Evolutionary conservation across 73 alveolate species (phyloP).

Genomic region (Paraurostyla sp.): DNA sequence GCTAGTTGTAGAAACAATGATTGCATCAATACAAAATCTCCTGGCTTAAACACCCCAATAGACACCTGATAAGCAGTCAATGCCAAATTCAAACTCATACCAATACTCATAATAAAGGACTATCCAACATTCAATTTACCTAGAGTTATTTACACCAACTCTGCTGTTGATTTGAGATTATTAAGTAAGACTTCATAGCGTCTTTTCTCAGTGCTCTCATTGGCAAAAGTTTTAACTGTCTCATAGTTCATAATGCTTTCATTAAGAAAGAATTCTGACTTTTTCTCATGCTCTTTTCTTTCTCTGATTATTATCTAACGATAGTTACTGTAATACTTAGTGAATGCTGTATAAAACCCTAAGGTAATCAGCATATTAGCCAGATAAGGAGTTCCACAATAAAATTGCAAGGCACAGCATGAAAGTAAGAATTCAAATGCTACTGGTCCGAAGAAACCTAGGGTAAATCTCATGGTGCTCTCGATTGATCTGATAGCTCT

Average conservation of each 20-base stretch:
- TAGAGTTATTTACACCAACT: conserved; percentile 71
- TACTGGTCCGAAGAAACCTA: conserved; percentile 70
- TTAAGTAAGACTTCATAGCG: conserved; percentile 69
- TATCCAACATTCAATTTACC: conserved; percentile 79
- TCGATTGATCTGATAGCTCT: conserved; percentile 77
- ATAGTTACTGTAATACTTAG: conserved; percentile 62
- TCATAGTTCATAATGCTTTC: conserved; percentile 84
- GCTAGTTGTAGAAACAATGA: conserved; percentile 82
- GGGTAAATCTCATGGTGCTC: conserved; percentile 59
- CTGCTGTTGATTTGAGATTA: conserved; percentile 57
- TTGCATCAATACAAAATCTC: conserved; percentile 88
- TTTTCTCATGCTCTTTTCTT: conserved; percentile 74
- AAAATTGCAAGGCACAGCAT: conserved; percentile 68
- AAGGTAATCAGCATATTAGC: conserved; percentile 69
- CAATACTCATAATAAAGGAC: conserved; percentile 72
- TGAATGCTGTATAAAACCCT: conserved; percentile 65
- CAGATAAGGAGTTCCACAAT: conserved; percentile 76
- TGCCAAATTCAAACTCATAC: conserved; percentile 80
- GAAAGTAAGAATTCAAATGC: conserved; percentile 70
- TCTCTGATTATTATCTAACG: conserved; percentile 77
- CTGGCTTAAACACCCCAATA: conserved; percentile 86
- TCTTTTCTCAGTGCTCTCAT: conserved; percentile 76
- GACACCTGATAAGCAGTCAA: conserved; percentile 81
- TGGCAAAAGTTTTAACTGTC: conserved; percentile 85
- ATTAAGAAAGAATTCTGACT: conserved; percentile 80